These are phyloP conservation scores for Mycosarcoma maydis DNA, from an alignment of 1,284 basidiomycete species.

Conservation along the genomic window DNA sequence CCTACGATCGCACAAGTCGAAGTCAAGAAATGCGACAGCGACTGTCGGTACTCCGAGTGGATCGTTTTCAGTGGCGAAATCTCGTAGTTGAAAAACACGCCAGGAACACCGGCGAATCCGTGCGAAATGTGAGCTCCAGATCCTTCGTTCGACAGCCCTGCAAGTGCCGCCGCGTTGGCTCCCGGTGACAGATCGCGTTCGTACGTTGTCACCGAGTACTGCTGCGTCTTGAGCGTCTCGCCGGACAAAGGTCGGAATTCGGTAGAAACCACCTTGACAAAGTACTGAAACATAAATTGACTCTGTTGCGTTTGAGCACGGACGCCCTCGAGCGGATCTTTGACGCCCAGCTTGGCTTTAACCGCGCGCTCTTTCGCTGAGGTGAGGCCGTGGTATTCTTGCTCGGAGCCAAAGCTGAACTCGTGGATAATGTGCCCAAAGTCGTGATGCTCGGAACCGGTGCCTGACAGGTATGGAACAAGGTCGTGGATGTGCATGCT, in stretches of 20 bases:
- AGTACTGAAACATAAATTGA: constrained; percentile 74
- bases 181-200: constrained; percentile 77
- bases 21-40: constrained; percentile 95
- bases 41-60: constrained; percentile 75
- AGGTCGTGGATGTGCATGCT: constrained; percentile 87
- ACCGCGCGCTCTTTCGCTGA: constrained; percentile 33
- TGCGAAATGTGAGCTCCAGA: constrained; percentile 75
- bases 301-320: constrained; percentile 72
- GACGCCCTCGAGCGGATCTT: constrained; percentile 83
- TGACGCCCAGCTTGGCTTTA: constrained; percentile 80
- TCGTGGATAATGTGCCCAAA: constrained; percentile 90
- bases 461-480: constrained; percentile 82
- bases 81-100: constrained; percentile 75
- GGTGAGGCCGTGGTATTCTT: constrained; percentile 47
- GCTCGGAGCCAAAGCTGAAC: constrained; percentile 74
- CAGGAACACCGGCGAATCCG: constrained; percentile 75
- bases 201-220: constrained; percentile 94
- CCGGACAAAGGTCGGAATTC: constrained; percentile 53
- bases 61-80: constrained; percentile 71
- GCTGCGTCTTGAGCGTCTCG: constrained; percentile 76
- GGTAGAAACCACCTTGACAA: constrained; percentile 77
- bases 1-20: constrained; percentile 88
- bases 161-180: constrained; percentile 28
- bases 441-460: constrained; percentile 70
- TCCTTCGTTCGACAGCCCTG: constrained; percentile 38